Evolutionary conservation across 306 rosid genomes (phyloP).

Genomic region (Ormosia semicastrata): DNA sequence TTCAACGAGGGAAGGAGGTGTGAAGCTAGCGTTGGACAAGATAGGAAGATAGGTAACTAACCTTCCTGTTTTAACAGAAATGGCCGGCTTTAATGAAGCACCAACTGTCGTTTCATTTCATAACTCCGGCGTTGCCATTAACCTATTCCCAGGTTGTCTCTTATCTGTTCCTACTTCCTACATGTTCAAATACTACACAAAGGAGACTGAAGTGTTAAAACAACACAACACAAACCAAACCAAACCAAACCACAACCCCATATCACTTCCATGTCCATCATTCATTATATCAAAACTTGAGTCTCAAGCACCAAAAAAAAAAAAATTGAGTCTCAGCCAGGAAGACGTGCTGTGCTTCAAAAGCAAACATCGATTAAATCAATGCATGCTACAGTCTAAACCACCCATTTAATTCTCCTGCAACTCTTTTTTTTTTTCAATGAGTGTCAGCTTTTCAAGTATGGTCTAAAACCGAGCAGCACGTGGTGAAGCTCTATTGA

Average conservation of each 20-base stretch:
- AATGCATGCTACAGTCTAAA: conserved; percentile 42
- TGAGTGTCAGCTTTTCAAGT: conserved; percentile 52
- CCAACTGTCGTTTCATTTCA: conserved; percentile 39
- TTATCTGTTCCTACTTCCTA: not conserved
- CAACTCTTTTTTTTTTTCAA: conserved; percentile 29
- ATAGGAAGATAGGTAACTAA: conserved; percentile 11
- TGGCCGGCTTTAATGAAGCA: conserved; percentile 35
- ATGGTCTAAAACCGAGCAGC: conserved; percentile 38
- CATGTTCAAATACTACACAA: not conserved
- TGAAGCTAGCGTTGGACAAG: not conserved
- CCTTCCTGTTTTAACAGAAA: conserved; percentile 35
- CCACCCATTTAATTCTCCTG: conserved; percentile 41
- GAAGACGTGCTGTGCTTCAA: conserved; percentile 30
- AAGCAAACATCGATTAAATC: conserved; percentile 31
- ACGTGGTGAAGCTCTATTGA: conserved; percentile 32
- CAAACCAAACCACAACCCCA: not conserved
- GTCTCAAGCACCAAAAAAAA: too few relatives aligned
- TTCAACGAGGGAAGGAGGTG: not conserved
- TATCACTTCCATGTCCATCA: conserved; percentile 32
- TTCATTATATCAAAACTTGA: conserved; percentile 24
- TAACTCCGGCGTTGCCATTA: conserved; percentile 8
- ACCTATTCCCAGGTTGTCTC: conserved; percentile 33
- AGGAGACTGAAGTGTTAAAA: not conserved
- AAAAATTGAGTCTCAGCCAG: not conserved
- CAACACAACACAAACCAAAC: not conserved